phyloP scores from a whole-genome alignment of 768 basidiomycete species.

The Coprinellus micaceus region DNA sequence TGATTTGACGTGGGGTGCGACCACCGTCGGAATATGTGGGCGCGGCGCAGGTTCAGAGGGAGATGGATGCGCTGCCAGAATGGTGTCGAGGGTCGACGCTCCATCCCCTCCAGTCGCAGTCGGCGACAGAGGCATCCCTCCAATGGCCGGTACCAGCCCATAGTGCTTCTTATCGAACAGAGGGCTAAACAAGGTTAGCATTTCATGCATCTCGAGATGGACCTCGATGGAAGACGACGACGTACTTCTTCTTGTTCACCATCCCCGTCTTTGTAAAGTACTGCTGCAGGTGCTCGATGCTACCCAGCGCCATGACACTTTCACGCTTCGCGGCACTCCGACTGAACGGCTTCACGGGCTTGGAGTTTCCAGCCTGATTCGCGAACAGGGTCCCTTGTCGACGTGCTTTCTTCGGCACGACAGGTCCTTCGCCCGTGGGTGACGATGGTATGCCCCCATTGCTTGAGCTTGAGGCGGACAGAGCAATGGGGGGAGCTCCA shows the following conservation, averaged over 20 bases:
- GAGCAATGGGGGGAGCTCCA: conserved; percentile 30
- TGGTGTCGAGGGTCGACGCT: background rate
- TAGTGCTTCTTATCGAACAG: conserved; percentile 46
- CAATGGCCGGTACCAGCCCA: conserved; percentile 75
- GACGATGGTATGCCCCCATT: background rate
- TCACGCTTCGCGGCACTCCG: conserved; percentile 89
- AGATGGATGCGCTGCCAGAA: conserved; percentile 48
- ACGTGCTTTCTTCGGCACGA: conserved; percentile 46
- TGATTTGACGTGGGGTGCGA: conserved; percentile 57
- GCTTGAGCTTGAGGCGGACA: conserved; percentile 10
- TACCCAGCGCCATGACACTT: conserved; percentile 92
- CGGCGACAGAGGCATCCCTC: conserved; percentile 45
- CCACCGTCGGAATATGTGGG: conserved; percentile 35
- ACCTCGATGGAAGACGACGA: conserved; percentile 10
- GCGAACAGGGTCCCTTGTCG: conserved; percentile 79
- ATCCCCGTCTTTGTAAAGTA: conserved; percentile 91
- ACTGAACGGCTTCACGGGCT: conserved; percentile 81
- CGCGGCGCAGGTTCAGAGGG: conserved; percentile 65
- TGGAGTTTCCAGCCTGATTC: conserved; percentile 64
- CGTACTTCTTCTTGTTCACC: conserved; percentile 67
- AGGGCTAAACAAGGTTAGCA: conserved; percentile 23
- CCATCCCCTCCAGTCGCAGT: conserved; percentile 35
- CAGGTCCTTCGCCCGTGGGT: conserved; percentile 2
- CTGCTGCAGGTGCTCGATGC: conserved; percentile 93
- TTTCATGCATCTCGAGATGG: background rate